Evolutionary conservation across 2,329 filamentous ascomycete species (phyloP), one percentile per base, ranked within the genome.

Genomic region (Arthrobotrys pseudoclavata): DNA sequence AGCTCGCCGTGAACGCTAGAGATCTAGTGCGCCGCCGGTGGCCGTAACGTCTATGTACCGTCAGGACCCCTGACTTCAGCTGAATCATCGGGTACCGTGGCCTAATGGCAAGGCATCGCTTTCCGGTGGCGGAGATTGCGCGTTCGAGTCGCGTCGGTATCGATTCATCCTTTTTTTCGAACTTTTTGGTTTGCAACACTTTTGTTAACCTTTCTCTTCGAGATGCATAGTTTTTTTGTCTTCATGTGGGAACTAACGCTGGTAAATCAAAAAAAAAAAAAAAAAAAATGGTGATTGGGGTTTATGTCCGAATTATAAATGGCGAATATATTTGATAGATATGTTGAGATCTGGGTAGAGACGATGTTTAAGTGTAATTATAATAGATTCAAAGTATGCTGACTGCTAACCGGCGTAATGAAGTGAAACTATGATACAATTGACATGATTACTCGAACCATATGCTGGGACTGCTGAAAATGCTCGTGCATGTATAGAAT

Each of bases 31-130:
- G 26, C 3, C 34, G 50, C 47, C 66, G 20, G 13, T 3, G 22
- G 18, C 13, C n/a, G 13, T 24, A 67, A 55, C 1, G 47, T 45
- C 15, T 48, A 64, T 66, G 42, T 70, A 70, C 15, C 13, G 12
- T 26, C 48, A 61, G 22, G n/a, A 26, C 26, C 66, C 57, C 40
- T 29, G 50, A 22, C 45, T 55, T 52, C 26, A 64, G 34, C 50
- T 69, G 60, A 69, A 61, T 37, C 31, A 15, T 22, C 26, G 29
- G 72, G 72, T 76, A 76, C 72, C 72, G 72, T 76, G 72, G 72
- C 72, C 72, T 76, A 76, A 76, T 76, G 72, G 72, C 72, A 76
- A 76, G 72, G 72, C 72, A 76, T 76, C 72, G 72, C 72, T 76
- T 76, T 76, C 72, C 72, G 72, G 72, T 76, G 72, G 72, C 72